Conservation (phyloP, 495 filamentous ascomycete genomes). For the Hamigera avellanea region DNA sequence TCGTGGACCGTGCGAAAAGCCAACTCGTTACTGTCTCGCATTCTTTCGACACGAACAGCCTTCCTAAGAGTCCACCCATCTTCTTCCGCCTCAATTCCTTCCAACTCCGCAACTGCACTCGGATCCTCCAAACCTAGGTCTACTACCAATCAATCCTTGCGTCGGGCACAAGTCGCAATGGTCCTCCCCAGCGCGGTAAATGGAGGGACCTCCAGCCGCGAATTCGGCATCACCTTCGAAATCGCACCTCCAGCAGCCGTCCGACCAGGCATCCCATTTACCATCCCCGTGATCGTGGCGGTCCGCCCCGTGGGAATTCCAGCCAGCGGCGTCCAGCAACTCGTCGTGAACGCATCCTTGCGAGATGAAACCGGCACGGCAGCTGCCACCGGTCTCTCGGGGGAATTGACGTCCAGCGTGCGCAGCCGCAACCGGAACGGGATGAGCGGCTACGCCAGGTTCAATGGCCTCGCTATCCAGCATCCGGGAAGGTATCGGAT, state of each 20-base stretch:
- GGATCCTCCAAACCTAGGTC: too few species aligned
- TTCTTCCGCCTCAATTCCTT: too few species aligned
- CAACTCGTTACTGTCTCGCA: too few species aligned
- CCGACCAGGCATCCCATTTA: constrained; percentile 19
- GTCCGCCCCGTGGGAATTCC: constrained; percentile 23
- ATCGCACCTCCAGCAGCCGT: constrained; percentile 18
- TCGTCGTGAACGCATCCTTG: constrained; percentile 21
- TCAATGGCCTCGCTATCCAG: constrained; percentile 18
- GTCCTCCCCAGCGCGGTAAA: constrained; percentile 4
- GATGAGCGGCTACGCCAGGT: constrained; percentile 27
- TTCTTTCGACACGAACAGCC: too few species aligned
- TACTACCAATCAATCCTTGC: neutral
- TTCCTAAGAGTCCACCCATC: too few species aligned
- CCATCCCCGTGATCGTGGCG: constrained; percentile 23
- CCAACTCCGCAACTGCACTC: too few species aligned
- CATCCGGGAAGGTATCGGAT: constrained; percentile 23
- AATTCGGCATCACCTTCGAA: constrained; percentile 27
- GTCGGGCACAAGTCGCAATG: constrained; percentile 11
- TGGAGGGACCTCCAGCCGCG: constrained; percentile 14
- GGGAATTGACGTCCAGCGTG: constrained; percentile 24
- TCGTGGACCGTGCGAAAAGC: too few species aligned
- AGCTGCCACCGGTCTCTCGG: constrained; percentile 15
- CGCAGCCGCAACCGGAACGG: constrained; percentile 21
- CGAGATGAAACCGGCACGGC: constrained; percentile 19
- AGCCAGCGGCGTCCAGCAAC: constrained; percentile 14